Percentiles rank a stretch among this genome's conserved stretches.
phyloP scores from a whole-genome alignment of 805 yeast genomes.

The Wickerhamiella dianesei region DNA sequence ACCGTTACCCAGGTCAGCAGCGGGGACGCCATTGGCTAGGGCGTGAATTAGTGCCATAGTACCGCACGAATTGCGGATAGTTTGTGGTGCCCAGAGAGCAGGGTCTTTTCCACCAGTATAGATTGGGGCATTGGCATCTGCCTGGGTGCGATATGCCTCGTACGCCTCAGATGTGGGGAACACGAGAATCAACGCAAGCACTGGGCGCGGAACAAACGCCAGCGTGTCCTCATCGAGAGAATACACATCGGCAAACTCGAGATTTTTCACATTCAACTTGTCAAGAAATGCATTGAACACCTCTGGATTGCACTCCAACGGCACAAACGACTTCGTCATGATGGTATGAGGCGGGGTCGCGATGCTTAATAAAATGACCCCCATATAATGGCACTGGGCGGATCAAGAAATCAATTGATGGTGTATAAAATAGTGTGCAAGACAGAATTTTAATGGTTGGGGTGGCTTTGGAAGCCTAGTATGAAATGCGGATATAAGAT shows the following conservation, averaged over 20 bases:
- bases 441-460: too few species aligned
- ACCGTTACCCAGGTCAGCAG: slow-evolving; percentile 17
- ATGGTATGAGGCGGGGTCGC: too few species aligned
- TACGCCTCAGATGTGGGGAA: slow-evolving; percentile 64
- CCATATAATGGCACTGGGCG: too few species aligned
- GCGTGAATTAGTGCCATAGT: slow-evolving; percentile 74
- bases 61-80: slow-evolving; percentile 84
- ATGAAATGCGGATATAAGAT: background rate
- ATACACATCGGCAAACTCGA: slow-evolving; percentile 65
- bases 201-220: slow-evolving; percentile 70
- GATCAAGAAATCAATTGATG: too few species aligned
- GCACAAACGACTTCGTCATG: slow-evolving; percentile 34
- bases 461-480: too few species aligned
- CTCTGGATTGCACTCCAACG: slow-evolving; percentile 82
- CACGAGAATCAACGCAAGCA: slow-evolving; percentile 57
- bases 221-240: slow-evolving; percentile 78
- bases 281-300: slow-evolving; percentile 60
- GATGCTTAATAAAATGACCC: too few species aligned
- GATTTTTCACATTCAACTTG: slow-evolving; percentile 50
- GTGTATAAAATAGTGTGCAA: too few species aligned
- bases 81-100: slow-evolving; percentile 71
- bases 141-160: slow-evolving; percentile 36
- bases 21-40: slow-evolving; percentile 28
- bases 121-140: slow-evolving; percentile 26
- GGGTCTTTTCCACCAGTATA: slow-evolving; percentile 18